Percentiles rank a stretch among this genome's conserved stretches.
These are phyloP conservation scores for Kandelia obovata DNA, from an alignment of 345 rosid species.

Conservation along the genomic window DNA sequence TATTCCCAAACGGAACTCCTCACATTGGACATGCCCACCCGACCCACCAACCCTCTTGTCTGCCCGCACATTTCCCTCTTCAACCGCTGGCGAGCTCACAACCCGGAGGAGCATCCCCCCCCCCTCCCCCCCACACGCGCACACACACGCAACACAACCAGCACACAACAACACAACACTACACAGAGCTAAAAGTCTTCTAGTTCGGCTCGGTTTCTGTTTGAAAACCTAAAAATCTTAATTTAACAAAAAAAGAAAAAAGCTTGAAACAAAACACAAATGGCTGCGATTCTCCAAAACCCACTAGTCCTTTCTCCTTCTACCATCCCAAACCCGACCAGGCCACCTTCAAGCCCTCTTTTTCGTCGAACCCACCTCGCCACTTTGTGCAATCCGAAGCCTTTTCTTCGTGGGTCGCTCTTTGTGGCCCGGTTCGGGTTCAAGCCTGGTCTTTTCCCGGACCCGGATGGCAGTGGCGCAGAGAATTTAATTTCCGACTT, in stretches of 20 bases:
- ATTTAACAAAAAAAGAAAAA: not conserved
- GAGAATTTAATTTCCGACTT: slow-evolving; percentile 27
- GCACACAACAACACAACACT: no score
- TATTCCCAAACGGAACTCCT: no score
- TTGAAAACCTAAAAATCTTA: slow-evolving; percentile 3
- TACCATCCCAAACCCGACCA: slow-evolving; percentile 27
- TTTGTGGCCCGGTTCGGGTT: slow-evolving; percentile 62
- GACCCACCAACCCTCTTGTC: no score
- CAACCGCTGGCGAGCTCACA: no score
- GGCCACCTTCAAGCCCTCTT: slow-evolving; percentile 21
- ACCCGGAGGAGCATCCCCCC: no score
- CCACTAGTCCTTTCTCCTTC: slow-evolving; percentile 38
- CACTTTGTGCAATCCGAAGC: slow-evolving; percentile 17
- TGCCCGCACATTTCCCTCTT: no score
- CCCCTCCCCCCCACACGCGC: no score
- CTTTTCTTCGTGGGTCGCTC: slow-evolving; percentile 44
- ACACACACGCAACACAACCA: no score
- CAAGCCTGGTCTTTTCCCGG: slow-evolving; percentile 39
- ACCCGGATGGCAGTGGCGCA: slow-evolving; percentile 38
- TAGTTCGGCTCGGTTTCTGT: no score
- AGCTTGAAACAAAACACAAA: slow-evolving; percentile 24
- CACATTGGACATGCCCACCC: no score
- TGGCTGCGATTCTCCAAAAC: slow-evolving; percentile 30
- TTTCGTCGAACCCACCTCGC: slow-evolving; percentile 34
- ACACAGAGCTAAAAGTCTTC: no score